These are phyloP conservation scores for Botryotinia globosa DNA, from an alignment of 2,329 filamentous ascomycete genomes.

Conservation along the genomic window DNA sequence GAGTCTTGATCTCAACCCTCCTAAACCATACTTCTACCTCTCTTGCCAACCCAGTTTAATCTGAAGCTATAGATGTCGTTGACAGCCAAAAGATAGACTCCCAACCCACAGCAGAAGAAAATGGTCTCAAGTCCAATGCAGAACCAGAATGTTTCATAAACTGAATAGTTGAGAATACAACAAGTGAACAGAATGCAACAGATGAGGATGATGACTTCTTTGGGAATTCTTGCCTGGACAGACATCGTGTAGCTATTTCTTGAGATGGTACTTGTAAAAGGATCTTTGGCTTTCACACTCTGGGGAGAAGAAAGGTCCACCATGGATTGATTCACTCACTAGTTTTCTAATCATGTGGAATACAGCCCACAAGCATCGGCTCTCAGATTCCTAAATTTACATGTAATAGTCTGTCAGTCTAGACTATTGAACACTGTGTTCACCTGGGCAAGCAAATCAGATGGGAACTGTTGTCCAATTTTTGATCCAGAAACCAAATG, in stretches of 20 bases:
- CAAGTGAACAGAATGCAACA: background rate
- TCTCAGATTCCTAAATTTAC: background rate
- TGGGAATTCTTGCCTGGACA: background rate
- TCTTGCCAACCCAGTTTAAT: background rate
- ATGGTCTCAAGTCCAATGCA: background rate
- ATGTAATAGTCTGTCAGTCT: background rate
- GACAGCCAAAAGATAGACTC: background rate
- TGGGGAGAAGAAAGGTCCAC: background rate
- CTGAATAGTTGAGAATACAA: background rate
- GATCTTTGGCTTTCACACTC: background rate
- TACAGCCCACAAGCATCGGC: background rate
- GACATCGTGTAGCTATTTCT: background rate
- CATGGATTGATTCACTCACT: background rate
- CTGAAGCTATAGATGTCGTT: background rate
- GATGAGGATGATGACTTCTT: background rate
- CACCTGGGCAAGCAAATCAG: background rate
- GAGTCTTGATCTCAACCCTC: background rate
- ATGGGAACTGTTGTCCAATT: background rate
- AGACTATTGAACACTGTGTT: background rate
- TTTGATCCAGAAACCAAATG: background rate
- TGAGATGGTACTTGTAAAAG: background rate
- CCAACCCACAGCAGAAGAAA: background rate
- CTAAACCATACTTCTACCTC: background rate
- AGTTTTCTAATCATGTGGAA: background rate
- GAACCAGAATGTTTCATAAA: background rate